Base-by-base conservation (phyloP, 1,284 basidiomycete genomes). In the Cutaneotrichosporon dermatis region DNA sequence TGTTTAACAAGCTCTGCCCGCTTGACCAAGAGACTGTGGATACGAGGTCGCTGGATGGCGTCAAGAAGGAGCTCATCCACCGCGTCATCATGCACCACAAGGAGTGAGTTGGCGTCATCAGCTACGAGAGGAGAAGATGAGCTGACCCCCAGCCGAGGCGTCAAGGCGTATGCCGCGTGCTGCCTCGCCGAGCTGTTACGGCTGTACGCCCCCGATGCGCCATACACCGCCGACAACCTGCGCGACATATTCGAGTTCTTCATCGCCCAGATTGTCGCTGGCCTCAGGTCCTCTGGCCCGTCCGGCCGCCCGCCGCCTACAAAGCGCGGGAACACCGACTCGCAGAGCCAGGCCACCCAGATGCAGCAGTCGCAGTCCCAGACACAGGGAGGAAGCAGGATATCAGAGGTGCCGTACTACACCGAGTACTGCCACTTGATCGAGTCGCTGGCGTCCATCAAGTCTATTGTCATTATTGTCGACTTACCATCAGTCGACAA, bases 181-280 rank as follows among this genome's bases (percentile, higher is more conserved):
- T 98, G 93, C 78, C 83, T 99, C 15, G 92, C 93, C 2, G 94
- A 99, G 76, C 82, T 98, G 60, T 85, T 99, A 53, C 81, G 92
- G 41, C 83, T 99, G 50, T 97, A 93, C 76, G 96, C 96, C 0
- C 96, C 96, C 2, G 92, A 98, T 73, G 95, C 96, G 36, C 96
- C 96, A 9, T 99, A 95, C 75, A 94, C 88, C 4, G 86, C 87
- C 52, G 79, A 83, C 51, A 90, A 98, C 75, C 85, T 98, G 43
- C 77, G 80, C 64, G 91, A 95, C 76, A 93, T 97, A 72, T 97
- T 97, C 79, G 85, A 92, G 70, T 97, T 97, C 83, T 90, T 96
- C 82, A 86, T 92, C 72, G 82, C 85, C 33, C 93, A 95, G 75
- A 85, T 97, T 61, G 81, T 82, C 4, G 81, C 81, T 4, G 87